Evolutionary conservation across 1,139 yeast species (phyloP), one percentile per base, ranked within the genome.

Genomic region (Taphrina wiesneri): DNA sequence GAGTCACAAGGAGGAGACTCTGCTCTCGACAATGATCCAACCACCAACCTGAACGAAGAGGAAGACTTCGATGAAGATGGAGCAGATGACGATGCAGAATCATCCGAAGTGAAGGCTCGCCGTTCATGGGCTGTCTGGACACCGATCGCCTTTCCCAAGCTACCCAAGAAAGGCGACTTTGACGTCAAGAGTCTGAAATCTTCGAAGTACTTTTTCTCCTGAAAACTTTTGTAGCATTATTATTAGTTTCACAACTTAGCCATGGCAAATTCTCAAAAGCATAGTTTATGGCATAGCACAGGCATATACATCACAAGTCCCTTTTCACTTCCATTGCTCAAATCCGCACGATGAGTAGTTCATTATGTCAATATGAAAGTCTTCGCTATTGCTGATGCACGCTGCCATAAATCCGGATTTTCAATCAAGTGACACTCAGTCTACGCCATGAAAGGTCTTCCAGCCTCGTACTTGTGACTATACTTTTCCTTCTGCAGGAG

Each of bases 401-500:
- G 49, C 49, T 39, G 15, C 15, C 15, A 11, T 2, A 11, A 32
- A 32, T 32, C 36, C 36, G n/a, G n/a, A n/a, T n/a, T n/a, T n/a
- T n/a, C n/a, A n/a, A n/a, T n/a, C n/a, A n/a, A n/a, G 19, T n/a
- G 43, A 39, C 17, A 28, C 36, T 7, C 39, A 39, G 17, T 25
- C 17, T 17, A 54, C 11, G 59, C 59, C 59, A 54, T 54, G 47
- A 54, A 54, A 1, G 59, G 59, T 36, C 59, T 19, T 1, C 59
- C 59, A 5, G 32, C 47, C 23, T 60, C 56, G 28, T 28, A 51
- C 47, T 62, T 62, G 65, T 88, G 90, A 51, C 92, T 83, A 96
- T 96, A 91, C 77, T 90, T 91, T 76, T 90, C 97, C 43, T 95
- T 88, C 68, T 88, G 78, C 80, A 88, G 89, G 69, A 83, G 88